phyloP scores from a whole-genome alignment of 495 filamentous ascomycete genomes.

The Cenococcum geophilum region DNA sequence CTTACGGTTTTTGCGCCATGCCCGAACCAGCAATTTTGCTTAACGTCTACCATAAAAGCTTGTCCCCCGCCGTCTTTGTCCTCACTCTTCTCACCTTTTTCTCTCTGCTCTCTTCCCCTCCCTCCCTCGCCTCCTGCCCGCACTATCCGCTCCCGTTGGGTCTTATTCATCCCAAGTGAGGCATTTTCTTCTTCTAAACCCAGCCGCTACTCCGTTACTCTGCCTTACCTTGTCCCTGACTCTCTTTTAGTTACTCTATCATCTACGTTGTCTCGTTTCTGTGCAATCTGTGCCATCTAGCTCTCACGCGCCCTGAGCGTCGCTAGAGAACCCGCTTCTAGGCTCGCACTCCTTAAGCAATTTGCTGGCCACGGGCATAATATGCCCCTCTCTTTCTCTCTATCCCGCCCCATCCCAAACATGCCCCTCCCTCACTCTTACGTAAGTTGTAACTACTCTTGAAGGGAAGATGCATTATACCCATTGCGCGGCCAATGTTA shows the following conservation, averaged over 20 bases:
- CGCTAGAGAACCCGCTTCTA: constrained; percentile 6
- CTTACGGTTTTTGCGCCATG: too few species aligned
- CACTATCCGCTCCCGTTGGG: constrained; percentile 15
- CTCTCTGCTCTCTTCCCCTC: constrained; percentile 16
- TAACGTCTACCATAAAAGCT: constrained; percentile 18
- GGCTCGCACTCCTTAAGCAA: neutral
- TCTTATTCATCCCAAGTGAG: constrained; percentile 13
- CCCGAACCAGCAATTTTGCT: constrained; percentile 16
- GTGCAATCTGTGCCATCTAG: constrained; percentile 3
- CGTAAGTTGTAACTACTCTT: neutral
- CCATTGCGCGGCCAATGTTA: neutral
- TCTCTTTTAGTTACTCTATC: neutral
- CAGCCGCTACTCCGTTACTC: neutral
- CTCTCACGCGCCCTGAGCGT: constrained; percentile 4
- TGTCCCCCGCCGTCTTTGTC: constrained; percentile 15
- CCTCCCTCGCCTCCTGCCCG: constrained; percentile 18
- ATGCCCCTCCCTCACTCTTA: too few species aligned
- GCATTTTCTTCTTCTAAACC: constrained; percentile 18
- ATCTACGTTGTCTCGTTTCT: neutral
- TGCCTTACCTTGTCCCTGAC: neutral
- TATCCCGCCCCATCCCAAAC: too few species aligned
- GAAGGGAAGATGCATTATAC: neutral
- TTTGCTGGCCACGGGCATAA: neutral
- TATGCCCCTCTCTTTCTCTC: neutral
- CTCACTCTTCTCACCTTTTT: constrained; percentile 16